Evolutionary conservation across 164 flowering plant species (phyloP), one percentile per base, ranked within the genome.

Genomic region (Magnolia changhungtana): DNA sequence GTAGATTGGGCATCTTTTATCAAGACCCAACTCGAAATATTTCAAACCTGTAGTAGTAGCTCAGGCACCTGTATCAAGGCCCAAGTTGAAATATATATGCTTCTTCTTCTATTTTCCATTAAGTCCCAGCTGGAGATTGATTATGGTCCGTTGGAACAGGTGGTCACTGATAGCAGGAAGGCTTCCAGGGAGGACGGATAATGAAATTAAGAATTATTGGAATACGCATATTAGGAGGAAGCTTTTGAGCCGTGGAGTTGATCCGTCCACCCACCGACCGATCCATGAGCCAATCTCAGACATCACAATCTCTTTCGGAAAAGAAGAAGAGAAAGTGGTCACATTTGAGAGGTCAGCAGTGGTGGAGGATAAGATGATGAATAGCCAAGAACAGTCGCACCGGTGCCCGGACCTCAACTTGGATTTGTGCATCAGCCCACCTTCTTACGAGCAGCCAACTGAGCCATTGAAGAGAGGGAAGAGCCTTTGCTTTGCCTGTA

Each of bases 191-290:
- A 85, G 96, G 80, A 91, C 98, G 20, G 95, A 92, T 70, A 91
- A 92, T 75, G 97, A 92, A 87, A 92, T 92, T 29, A 92, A 92
- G 83, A 92, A 92, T 66, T 92, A 91, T 71, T 92, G 97, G 97
- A 92, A 92, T 82, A 92, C 97, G 1, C 97, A 93, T 55, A 91
- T 93, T 74, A 85, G 92, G 73, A 87, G 95, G 51, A 92, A 92
- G 85, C 87, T 92, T 1, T 49, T 91, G 80, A 90, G 87, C 82
- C 69, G 97, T 75, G 97, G 95, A n/a, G 88, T 92, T 52, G 95
- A 92, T 77, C 95, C 97, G 1, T 77, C 87, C 4, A 91, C 95
- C 52, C 97, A 92, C 77, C 81, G 91, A 72, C 83, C 90, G 7
- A 31, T 92, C 72, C 87, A 88, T 71, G 69, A 91, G 55, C 69